Evolutionary conservation across 164 flowering plant species (phyloP), one percentile per base, ranked within the genome.

Genomic region (Hamamelis virginiana): DNA sequence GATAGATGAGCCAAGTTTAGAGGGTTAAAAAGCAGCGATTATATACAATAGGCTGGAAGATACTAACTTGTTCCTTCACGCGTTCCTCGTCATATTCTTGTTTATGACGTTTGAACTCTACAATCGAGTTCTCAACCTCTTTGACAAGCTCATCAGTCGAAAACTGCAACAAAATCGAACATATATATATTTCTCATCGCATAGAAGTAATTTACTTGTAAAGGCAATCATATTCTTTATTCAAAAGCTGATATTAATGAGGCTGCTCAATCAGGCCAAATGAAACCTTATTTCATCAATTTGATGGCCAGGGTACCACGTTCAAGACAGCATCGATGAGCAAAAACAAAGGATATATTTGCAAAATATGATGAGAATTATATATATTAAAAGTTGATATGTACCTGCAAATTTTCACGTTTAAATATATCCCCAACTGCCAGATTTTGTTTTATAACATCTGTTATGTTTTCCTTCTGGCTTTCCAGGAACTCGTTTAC

Each of bases 391-490:
- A 6, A 33, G 41, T 33, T 33, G 2, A 33, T 33, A 33, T 6
- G 13, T 69, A 89, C 98, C 96, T 88, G 75, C 73, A 92, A 80
- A 70, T 91, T 89, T 83, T 91, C 98, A 57, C 89, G 88, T 75
- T 78, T 91, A 71, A 81, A 92, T 69, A 92, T 87, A 82, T 92
- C 98, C 65, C 91, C 92, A 18, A 94, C 95, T 12, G 97, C 94
- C 43, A 94, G 73, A 77, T 83, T 89, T 79, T 92, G 97, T 72
- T 89, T 89, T 41, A 92, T 83, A 44, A 88, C 70, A 58, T 62
- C 71, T 1, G 58, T 76, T 65, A 92, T 88, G 64, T 88, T 89
- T 67, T 88, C 97, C 71, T 75, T 84, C 69, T 91, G 94, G 70
- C 58, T 74, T 68, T 87, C 86, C 47, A 92, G 83, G 77, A 65